phyloP scores from a whole-genome alignment of 306 rosid species.

The Citrullus mucosospermus region DNA sequence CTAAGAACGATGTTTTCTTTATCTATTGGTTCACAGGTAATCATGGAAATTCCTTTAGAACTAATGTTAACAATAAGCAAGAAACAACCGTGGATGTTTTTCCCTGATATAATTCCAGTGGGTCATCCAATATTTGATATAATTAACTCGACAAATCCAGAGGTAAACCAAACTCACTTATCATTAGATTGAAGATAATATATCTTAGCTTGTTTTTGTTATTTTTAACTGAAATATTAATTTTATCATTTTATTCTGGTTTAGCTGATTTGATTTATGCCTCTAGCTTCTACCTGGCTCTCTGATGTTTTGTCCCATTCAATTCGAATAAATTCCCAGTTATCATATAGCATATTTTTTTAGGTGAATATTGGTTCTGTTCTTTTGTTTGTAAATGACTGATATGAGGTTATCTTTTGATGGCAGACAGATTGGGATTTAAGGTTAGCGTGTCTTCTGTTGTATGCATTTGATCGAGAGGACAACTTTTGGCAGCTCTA shows the following conservation, averaged over 20 bases:
- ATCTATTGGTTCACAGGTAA: conserved; percentile 39
- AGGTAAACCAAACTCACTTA: conserved; percentile 35
- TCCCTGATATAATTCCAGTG: conserved; percentile 80
- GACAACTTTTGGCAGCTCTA: conserved; percentile 92
- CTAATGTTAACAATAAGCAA: conserved; percentile 79
- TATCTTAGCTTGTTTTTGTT: neutral
- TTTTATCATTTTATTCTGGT: neutral
- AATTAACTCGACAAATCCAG: conserved; percentile 81
- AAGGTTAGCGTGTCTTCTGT: conserved; percentile 84
- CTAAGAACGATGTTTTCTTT: conserved; percentile 6
- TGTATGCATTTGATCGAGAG: conserved; percentile 60
- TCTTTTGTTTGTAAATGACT: conserved; percentile 1
- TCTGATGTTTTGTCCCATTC: neutral
- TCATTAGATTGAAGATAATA: neutral
- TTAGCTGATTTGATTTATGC: neutral
- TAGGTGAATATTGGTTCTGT: neutral
- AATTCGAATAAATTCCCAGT: neutral
- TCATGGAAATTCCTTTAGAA: conserved; percentile 94
- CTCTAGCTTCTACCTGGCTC: neutral
- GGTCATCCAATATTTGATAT: conserved; percentile 97
- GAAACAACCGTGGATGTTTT: conserved; percentile 96
- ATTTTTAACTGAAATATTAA: neutral
- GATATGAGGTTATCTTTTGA: conserved; percentile 25
- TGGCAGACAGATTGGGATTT: conserved; percentile 98
- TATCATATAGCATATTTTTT: neutral